Conservation (phyloP, 805 yeast genomes). For the Spathaspora passalidarum region DNA sequence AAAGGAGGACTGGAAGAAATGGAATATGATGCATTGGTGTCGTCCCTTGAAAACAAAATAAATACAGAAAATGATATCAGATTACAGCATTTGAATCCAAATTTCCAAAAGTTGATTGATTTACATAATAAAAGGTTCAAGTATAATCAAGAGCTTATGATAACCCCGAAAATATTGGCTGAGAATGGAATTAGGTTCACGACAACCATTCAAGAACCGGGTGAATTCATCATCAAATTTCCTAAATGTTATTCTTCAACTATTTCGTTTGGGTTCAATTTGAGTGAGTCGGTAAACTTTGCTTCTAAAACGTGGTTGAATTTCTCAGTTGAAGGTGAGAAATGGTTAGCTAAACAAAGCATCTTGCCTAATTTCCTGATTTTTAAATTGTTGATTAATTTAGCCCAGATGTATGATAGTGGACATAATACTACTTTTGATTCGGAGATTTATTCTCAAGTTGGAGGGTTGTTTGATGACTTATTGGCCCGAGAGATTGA, state of each 20-base stretch:
- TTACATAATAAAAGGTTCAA: conserved; percentile 10
- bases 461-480: conserved; percentile 29
- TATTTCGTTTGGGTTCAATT: conserved; percentile 53
- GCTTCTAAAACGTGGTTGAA: conserved; percentile 58
- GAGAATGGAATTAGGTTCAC: conserved; percentile 47
- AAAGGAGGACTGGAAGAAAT: conserved; percentile 8
- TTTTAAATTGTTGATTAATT: conserved; percentile 45
- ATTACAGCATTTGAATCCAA: conserved; percentile 22
- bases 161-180: conserved; percentile 50
- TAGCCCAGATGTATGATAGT: conserved; percentile 42
- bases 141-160: conserved; percentile 43
- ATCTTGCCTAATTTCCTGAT: conserved; percentile 53
- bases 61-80: conserved; percentile 27
- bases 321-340: conserved; percentile 45
- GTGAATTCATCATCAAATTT: conserved; percentile 56
- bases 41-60: conserved; percentile 31
- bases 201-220: conserved; percentile 55
- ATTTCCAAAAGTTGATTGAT: conserved; percentile 22
- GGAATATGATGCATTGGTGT: conserved; percentile 24
- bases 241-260: conserved; percentile 53
- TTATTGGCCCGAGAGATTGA: conserved; percentile 43
- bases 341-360: conserved; percentile 48
- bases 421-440: conserved; percentile 29
- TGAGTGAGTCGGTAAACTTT: conserved; percentile 56
- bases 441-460: conserved; percentile 28